These are phyloP conservation scores for Euclidium syriacum DNA, from an alignment of 345 rosid genomes.

Conservation along the genomic window DNA sequence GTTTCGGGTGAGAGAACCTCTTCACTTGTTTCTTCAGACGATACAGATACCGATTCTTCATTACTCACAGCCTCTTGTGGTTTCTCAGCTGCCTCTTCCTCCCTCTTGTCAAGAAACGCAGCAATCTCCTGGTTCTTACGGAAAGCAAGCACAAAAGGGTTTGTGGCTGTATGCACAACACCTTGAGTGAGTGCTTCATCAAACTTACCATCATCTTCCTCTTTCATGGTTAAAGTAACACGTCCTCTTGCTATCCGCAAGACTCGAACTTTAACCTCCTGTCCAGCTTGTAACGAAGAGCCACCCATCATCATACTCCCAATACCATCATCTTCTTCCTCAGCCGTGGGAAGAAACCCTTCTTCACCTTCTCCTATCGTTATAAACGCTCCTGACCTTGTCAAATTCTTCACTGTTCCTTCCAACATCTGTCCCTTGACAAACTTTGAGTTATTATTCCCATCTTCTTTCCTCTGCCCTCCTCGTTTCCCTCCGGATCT, in stretches of 20 bases:
- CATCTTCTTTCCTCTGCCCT: slow-evolving; percentile 44
- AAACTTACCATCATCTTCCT: slow-evolving; percentile 47
- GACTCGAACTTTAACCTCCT: slow-evolving; percentile 72
- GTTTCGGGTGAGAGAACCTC: no score
- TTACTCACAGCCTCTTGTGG: slow-evolving; percentile 26
- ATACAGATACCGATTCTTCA: no score
- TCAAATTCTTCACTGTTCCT: slow-evolving; percentile 71
- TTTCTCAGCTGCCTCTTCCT: slow-evolving; percentile 41
- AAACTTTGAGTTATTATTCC: slow-evolving; percentile 47
- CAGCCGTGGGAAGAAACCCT: slow-evolving; percentile 74
- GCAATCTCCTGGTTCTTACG: slow-evolving; percentile 69
- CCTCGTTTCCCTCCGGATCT: slow-evolving; percentile 45
- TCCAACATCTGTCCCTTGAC: slow-evolving; percentile 90
- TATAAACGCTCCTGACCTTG: slow-evolving; percentile 77
- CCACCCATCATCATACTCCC: slow-evolving; percentile 54
- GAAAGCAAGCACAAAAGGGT: slow-evolving; percentile 76
- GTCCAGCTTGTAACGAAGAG: slow-evolving; percentile 60
- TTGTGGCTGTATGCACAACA: slow-evolving; percentile 59
- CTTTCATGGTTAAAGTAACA: slow-evolving; percentile 85
- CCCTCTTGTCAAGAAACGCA: slow-evolving; percentile 66
- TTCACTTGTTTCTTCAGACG: slow-evolving; percentile 37
- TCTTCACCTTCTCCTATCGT: slow-evolving; percentile 87
- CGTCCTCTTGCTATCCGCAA: slow-evolving; percentile 62
- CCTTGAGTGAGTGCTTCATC: slow-evolving; percentile 44
- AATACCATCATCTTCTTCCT: slow-evolving; percentile 69